Percentiles rank a stretch among this genome's conserved stretches.
Evolutionary conservation across 768 basidiomycete genomes (phyloP).

Genomic region (Boletus subcaerulescens): DNA sequence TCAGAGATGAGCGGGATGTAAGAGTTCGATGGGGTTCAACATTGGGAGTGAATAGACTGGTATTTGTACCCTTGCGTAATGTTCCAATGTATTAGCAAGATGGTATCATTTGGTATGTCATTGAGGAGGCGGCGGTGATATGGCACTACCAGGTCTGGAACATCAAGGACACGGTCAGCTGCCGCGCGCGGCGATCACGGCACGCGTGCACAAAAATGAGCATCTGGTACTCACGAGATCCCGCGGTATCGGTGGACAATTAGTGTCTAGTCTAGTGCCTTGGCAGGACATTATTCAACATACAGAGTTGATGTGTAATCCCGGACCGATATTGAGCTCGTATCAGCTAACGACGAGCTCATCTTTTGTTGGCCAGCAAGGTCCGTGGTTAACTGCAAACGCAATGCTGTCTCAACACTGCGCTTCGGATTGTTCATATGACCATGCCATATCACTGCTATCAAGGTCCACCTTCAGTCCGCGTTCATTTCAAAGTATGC

Average conservation of each 20-base stretch:
- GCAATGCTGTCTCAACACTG: no score
- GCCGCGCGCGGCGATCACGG: background rate
- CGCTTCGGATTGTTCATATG: no score
- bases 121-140: background rate
- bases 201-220: conserved; percentile 11
- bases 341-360: no score
- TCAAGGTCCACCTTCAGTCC: no score
- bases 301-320: no score
- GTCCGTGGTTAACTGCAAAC: no score
- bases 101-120: background rate
- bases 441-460: no score
- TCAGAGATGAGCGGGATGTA: background rate
- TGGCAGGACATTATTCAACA: no score
- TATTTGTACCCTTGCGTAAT: conserved; percentile 12
- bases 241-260: background rate
- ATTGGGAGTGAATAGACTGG: background rate
- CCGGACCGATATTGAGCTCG: no score
- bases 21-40: background rate
- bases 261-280: no score
- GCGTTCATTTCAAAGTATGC: no score
- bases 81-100: background rate
- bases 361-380: no score
- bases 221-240: conserved; percentile 12
- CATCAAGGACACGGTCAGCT: conserved; percentile 4
- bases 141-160: conserved; percentile 7